These are phyloP conservation scores for Ananas comosus DNA, from an alignment of 176 grass and related monocot genomes.

Conservation along the genomic window DNA sequence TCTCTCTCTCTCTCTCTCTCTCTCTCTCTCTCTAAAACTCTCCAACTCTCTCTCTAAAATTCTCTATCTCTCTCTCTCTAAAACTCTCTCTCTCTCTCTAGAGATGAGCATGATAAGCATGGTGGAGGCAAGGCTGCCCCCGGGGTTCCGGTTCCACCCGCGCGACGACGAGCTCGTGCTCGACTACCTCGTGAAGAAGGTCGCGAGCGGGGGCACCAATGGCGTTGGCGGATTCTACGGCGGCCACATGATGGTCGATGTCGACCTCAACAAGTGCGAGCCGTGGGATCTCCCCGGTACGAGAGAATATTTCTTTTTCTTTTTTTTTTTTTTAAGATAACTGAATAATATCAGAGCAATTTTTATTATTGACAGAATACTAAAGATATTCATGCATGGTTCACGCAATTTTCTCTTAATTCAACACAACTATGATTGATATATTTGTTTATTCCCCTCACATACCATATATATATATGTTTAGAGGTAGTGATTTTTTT, in stretches of 20 bases:
- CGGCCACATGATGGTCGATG: slow-evolving; percentile 59
- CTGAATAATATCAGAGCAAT: no score
- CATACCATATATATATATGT: no score
- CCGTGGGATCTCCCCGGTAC: slow-evolving; percentile 94
- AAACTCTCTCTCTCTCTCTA: slow-evolving; percentile 5
- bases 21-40: neutral
- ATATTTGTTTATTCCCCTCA: no score
- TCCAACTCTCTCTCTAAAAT: neutral
- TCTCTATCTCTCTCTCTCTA: neutral
- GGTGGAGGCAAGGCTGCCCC: slow-evolving; percentile 75
- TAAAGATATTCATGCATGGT: no score
- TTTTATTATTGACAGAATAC: no score
- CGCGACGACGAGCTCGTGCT: slow-evolving; percentile 88
- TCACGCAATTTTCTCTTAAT: no score
- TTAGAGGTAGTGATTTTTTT: no score
- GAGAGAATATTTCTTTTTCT: no score
- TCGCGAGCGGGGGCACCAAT: neutral
- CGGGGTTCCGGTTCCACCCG: slow-evolving; percentile 88
- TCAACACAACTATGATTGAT: no score
- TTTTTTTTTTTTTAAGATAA: no score
- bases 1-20: neutral
- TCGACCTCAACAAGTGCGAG: slow-evolving; percentile 87
- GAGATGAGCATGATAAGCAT: slow-evolving; percentile 62
- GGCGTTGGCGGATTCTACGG: slow-evolving; percentile 29
- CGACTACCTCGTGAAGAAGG: slow-evolving; percentile 71